A percentile compares a stretch with the other conserved stretches of the same genome.
Evolutionary conservation across 2,329 filamentous ascomycete genomes (phyloP).

Genomic region (Ophiocordyceps unilateralis): DNA sequence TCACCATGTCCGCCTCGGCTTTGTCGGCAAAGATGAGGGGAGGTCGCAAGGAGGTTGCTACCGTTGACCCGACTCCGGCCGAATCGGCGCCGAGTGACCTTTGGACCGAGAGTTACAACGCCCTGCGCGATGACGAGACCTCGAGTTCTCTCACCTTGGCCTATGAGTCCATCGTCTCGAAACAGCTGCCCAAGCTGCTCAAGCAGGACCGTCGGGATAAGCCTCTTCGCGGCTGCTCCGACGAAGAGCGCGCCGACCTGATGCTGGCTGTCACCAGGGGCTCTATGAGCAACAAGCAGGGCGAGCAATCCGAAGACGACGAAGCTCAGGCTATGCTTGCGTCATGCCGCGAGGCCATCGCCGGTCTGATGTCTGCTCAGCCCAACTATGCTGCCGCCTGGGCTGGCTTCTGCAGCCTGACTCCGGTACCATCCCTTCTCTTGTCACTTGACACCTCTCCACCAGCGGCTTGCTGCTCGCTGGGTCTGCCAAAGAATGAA

Average conservation of each 20-base stretch:
- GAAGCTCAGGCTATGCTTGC: slow-evolving; percentile 12
- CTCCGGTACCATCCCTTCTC: slow-evolving; percentile 14
- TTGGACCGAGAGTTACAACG: slow-evolving; percentile 18
- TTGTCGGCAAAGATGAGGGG: not conserved
- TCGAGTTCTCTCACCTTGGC: slow-evolving; percentile 15
- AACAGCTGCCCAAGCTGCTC: slow-evolving; percentile 15
- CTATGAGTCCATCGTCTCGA: slow-evolving; percentile 18
- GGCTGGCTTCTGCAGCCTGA: slow-evolving; percentile 19
- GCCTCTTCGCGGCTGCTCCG: slow-evolving; percentile 7
- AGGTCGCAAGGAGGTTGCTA: not conserved
- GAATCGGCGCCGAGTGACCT: slow-evolving; percentile 7
- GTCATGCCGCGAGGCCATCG: slow-evolving; percentile 11
- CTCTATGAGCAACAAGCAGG: slow-evolving; percentile 12
- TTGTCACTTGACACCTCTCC: no score
- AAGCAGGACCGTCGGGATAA: slow-evolving; percentile 13
- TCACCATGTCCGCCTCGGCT: not conserved
- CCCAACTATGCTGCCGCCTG: slow-evolving; percentile 15
- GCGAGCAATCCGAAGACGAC: slow-evolving; percentile 10
- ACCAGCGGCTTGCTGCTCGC: no score
- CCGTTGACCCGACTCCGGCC: not conserved
- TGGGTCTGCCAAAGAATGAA: no score
- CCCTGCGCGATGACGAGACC: slow-evolving; percentile 11
- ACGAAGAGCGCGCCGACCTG: slow-evolving; percentile 11
- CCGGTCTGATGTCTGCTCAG: slow-evolving; percentile 9
- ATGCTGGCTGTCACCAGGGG: slow-evolving; percentile 13